Base-by-base conservation (phyloP, 257 asterid species). In the Salvia rosmarinus region DNA sequence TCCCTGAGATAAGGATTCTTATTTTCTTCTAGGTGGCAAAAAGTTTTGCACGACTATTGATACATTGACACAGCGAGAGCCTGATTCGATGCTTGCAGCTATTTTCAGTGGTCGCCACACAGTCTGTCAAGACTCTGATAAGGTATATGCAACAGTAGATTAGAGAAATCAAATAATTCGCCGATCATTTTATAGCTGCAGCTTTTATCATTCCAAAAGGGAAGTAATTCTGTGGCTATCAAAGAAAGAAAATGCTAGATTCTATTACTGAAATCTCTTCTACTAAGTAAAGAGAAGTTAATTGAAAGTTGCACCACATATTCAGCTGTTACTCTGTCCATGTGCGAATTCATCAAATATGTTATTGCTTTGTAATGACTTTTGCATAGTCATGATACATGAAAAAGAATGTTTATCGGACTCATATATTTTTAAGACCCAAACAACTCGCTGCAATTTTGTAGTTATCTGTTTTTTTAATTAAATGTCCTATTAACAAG, bases 101-200 rank as follows among this genome's bases (percentile, higher is more conserved):
- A 93, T 93, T 96, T 93, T 90, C 82, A 93, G 98, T 74, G 98
- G 96, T 66, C 92, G 97, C 58, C 97, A 93, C 81, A 80, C 94
- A 37, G 68, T 90, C 76, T 72, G 76, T 78, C 90, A 80, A 72
- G 95, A 87, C 49, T 68, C 92, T 35, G 89, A 85, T 14, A 89
- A 85, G 97, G 97, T 87, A 83, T 42, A 32, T 34, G 16, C 70
- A 62, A 73, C 37, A 71, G 30, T 58, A 6, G 57, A 49, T 11
- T 50, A 5, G 23, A 72, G 69, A 67, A 37, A 44, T 73, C 44
- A 9, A 39, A 39, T 8, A 39, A 3, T 39, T 39, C 3, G 6
- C 3, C 9, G 44, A n/a, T n/a, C 11, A 39, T 1, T 50, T 43
- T 39, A 50, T 51, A 0, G 9, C 49, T 66, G 28, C 59, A 32